These are phyloP conservation scores for Curvularia sp. DNA, from an alignment of 2,329 filamentous ascomycete species.

Conservation along the genomic window DNA sequence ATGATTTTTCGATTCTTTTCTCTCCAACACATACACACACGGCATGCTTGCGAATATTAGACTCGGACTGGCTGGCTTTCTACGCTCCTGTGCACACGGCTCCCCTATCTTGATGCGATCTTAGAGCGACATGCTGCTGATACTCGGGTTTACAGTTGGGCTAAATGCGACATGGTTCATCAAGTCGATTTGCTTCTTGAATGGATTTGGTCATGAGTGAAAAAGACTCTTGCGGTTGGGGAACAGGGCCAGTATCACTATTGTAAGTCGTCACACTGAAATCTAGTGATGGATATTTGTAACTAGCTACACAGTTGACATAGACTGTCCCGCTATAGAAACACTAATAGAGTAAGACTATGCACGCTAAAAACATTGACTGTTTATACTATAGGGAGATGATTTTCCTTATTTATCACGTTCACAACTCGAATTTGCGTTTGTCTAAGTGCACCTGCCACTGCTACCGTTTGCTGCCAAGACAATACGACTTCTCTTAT, in stretches of 20 bases:
- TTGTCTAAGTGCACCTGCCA: neutral
- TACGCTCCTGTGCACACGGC: neutral
- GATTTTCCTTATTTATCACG: neutral
- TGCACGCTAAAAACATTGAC: neutral
- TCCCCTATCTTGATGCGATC: neutral
- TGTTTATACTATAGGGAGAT: neutral
- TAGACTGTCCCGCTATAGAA: neutral
- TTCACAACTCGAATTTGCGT: neutral
- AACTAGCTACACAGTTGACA: neutral
- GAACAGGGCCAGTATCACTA: neutral
- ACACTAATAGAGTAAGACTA: neutral
- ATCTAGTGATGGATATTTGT: neutral
- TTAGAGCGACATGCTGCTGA: neutral
- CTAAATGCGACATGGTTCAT: neutral
- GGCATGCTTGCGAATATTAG: conserved; percentile 3
- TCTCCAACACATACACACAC: conserved; percentile 2
- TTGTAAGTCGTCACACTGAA: neutral
- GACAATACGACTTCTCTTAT: neutral
- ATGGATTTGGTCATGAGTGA: neutral
- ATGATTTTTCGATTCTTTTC: conserved; percentile 11
- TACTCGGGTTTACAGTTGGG: neutral
- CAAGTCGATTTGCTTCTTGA: neutral
- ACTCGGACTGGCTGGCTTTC: conserved; percentile 2
- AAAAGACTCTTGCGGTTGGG: neutral
- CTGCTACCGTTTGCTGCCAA: neutral